phyloP scores from a whole-genome alignment of 2,329 filamentous ascomycete species.

The Neurospora sp. region DNA sequence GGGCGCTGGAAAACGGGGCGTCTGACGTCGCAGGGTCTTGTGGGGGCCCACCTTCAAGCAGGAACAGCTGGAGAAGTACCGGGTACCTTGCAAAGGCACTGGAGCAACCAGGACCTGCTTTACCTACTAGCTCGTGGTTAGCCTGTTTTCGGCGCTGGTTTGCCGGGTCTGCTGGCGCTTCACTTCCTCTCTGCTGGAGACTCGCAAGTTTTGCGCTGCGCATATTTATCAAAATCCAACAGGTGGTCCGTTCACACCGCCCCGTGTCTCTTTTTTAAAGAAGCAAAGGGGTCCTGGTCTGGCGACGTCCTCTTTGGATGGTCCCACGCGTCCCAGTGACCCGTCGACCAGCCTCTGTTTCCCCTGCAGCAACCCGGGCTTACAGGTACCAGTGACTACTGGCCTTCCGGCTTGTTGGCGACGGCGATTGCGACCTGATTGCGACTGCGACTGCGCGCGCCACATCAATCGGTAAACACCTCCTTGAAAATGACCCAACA shows the following conservation, averaged over 20 bases:
- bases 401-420: slow-evolving; percentile 2
- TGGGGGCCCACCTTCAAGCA: background rate
- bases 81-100: background rate
- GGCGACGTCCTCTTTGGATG: background rate
- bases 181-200: background rate
- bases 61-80: background rate
- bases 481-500: slow-evolving; percentile 6
- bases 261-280: background rate
- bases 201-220: background rate
- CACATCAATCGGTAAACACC: slow-evolving; percentile 3
- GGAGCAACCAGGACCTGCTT: background rate
- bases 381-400: background rate
- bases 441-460: background rate
- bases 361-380: background rate
- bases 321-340: slow-evolving; percentile 4
- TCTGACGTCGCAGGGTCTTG: background rate
- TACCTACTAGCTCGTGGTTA: background rate
- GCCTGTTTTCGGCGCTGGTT: background rate
- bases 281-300: slow-evolving; percentile 11
- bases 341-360: slow-evolving; percentile 4
- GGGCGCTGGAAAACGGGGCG: background rate
- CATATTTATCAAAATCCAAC: background rate
- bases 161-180: background rate
- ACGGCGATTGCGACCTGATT: background rate
- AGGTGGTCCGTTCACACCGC: background rate